phyloP scores from a whole-genome alignment of 2,329 filamentous ascomycete species.

The Corinectria fuckeliana region DNA sequence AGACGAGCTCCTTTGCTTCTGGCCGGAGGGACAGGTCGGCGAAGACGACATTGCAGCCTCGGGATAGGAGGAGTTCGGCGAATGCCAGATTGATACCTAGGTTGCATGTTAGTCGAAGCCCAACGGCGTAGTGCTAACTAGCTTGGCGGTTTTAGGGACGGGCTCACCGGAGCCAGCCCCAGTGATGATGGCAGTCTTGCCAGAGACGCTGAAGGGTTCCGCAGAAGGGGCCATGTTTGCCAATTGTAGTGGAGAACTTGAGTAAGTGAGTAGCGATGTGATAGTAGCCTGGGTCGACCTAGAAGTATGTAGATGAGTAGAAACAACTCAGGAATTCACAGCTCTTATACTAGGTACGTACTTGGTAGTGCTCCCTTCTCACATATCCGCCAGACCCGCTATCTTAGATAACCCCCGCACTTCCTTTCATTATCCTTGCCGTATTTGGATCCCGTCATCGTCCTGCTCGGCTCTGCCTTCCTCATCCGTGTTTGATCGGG shows the following conservation, averaged over 20 bases:
- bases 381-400: too few species aligned
- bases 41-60: conserved; percentile 53
- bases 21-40: conserved; percentile 52
- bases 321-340: not conserved
- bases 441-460: not conserved
- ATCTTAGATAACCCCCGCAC: not conserved
- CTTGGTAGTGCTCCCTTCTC: too few species aligned
- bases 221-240: conserved; percentile 12
- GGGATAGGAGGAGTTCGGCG: conserved; percentile 49
- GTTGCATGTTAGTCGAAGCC: not conserved
- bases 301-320: not conserved
- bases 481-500: not conserved
- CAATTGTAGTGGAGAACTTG: not conserved
- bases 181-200: conserved; percentile 40
- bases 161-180: conserved; percentile 38
- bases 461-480: not conserved
- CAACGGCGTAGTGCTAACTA: too few species aligned
- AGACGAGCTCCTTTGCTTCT: conserved; percentile 47
- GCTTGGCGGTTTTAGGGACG: not conserved
- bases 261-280: not conserved
- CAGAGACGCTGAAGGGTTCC: conserved; percentile 30
- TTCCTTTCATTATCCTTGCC: not conserved
- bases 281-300: not conserved
- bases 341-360: too few species aligned
- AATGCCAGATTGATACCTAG: conserved; percentile 53